Percentiles rank a stretch among this genome's conserved stretches.
These are phyloP conservation scores for Wickerhamomyces hampshirensis DNA, from an alignment of 805 yeast species.

Conservation along the genomic window DNA sequence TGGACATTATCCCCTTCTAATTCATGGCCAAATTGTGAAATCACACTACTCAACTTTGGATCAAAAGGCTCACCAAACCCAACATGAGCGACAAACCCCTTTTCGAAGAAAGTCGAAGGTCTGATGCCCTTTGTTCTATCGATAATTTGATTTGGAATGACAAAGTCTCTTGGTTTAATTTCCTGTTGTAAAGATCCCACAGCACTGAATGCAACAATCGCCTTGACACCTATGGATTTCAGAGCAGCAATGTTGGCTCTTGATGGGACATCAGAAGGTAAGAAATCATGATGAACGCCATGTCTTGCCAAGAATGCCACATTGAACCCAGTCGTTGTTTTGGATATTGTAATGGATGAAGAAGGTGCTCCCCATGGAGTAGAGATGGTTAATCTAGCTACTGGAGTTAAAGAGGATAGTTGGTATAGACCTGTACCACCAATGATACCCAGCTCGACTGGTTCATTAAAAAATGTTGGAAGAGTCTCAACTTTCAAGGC, in stretches of 20 bases:
- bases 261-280: conserved; percentile 90
- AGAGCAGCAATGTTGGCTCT: conserved; percentile 95
- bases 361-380: conserved; percentile 99
- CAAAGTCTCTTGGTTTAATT: conserved; percentile 92
- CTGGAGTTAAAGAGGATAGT: conserved; percentile 75
- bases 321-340: conserved; percentile 68
- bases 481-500: conserved; percentile 6
- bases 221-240: conserved; percentile 80
- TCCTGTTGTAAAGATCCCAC: conserved; percentile 92
- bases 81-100: conserved; percentile 95
- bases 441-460: conserved; percentile 80
- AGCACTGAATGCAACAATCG: conserved; percentile 88
- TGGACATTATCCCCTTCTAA: conserved; percentile 43
- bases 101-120: conserved; percentile 75
- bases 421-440: conserved; percentile 99
- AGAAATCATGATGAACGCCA: conserved; percentile 81
- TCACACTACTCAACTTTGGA: conserved; percentile 57
- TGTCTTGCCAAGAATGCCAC: conserved; percentile 95
- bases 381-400: conserved; percentile 71
- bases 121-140: conserved; percentile 97
- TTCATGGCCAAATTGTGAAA: conserved; percentile 54
- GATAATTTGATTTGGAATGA: conserved; percentile 92
- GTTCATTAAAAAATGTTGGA: conserved; percentile 54
- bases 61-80: conserved; percentile 98
- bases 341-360: conserved; percentile 87